Evolutionary conservation across 1,139 yeast species (phyloP).

Genomic region (Spencermartinsiella ligniputridi): DNA sequence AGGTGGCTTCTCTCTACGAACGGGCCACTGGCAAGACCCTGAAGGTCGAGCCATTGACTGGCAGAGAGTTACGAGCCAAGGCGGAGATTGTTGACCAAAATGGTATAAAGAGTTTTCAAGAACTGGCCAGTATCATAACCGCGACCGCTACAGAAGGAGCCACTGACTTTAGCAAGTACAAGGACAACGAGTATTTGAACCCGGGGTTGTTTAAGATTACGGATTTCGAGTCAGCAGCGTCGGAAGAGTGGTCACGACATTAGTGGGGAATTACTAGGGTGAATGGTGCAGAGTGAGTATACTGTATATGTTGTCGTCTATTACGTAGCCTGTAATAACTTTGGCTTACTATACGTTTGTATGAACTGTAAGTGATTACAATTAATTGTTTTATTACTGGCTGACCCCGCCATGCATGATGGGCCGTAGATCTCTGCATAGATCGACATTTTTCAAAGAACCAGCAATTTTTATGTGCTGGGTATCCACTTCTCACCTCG

Average conservation of each 20-base stretch:
- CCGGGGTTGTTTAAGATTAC: conserved; percentile 56
- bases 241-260: conserved; percentile 7
- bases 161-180: conserved; percentile 29
- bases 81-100: conserved; percentile 27
- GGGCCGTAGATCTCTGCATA: no score
- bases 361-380: no score
- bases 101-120: conserved; percentile 18
- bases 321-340: no score
- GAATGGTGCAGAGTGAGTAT: no score
- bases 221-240: conserved; percentile 18
- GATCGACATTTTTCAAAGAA: no score
- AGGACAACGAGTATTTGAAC: conserved; percentile 50
- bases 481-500: background rate
- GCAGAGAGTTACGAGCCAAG: conserved; percentile 35
- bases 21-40: conserved; percentile 39
- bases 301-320: no score
- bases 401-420: no score
- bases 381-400: no score
- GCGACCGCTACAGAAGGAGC: conserved; percentile 42
- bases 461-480: no score
- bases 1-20: conserved; percentile 42
- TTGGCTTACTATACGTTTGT: no score
- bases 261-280: no score
- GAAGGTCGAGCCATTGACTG: conserved; percentile 29
- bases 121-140: conserved; percentile 19